Evolutionary conservation across 75 land plant species (phyloP).

Genomic region (Azolla pinnata): DNA sequence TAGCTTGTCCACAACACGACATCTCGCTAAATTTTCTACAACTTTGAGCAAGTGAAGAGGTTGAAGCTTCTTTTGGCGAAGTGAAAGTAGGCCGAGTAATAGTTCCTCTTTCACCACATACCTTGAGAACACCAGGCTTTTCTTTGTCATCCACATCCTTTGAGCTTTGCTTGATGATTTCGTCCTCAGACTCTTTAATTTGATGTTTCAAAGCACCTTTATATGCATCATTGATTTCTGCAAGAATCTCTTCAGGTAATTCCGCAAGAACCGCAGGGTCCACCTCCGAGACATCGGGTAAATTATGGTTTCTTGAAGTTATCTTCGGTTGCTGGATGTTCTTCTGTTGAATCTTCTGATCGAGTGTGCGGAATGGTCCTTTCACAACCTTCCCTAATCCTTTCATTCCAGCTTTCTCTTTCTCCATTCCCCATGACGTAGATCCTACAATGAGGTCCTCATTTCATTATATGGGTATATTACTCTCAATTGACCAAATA

Average conservation of each 20-base stretch:
- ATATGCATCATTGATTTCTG: constrained; percentile 61
- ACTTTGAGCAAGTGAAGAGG: too few relatives aligned
- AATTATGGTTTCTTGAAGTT: background rate
- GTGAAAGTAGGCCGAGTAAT: too few relatives aligned
- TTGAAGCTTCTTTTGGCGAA: too few relatives aligned
- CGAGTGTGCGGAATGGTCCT: background rate
- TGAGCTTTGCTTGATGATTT: too few relatives aligned
- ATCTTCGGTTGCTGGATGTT: background rate
- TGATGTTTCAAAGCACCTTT: constrained; percentile 31
- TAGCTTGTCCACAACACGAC: background rate
- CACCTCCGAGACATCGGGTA: constrained; percentile 49
- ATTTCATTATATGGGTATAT: too few relatives aligned
- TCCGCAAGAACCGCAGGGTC: constrained; percentile 52
- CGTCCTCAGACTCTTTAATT: constrained; percentile 9
- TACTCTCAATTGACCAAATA: background rate
- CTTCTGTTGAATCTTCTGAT: background rate
- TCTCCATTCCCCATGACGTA: background rate
- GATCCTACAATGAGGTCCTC: background rate
- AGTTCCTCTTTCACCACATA: too few relatives aligned
- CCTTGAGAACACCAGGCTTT: background rate
- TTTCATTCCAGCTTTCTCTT: background rate
- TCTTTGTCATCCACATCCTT: background rate
- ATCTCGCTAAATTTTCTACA: background rate
- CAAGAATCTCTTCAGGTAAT: constrained; percentile 67
- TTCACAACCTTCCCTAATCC: background rate